phyloP scores from a whole-genome alignment of 208 protist species.

The Trypanosoma cruzi region DNA sequence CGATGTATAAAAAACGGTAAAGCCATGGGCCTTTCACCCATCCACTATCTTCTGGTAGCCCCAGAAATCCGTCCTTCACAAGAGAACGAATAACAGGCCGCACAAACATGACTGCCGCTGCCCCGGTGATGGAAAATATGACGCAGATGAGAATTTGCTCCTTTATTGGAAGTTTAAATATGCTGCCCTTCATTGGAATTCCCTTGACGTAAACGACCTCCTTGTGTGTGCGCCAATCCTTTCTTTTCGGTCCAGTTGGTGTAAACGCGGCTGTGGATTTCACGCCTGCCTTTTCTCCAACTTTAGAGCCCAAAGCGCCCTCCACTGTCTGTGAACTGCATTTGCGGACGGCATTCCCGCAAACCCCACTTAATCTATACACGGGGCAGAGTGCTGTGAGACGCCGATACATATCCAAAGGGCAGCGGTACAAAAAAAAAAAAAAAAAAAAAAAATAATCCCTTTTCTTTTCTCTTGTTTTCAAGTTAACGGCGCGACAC shows the following conservation, averaged over 20 bases:
- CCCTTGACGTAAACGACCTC: slow-evolving; percentile 84
- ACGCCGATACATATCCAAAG: slow-evolving; percentile 31
- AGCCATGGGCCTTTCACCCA: slow-evolving; percentile 86
- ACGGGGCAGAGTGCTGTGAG: slow-evolving; percentile 1
- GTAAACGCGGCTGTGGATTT: slow-evolving; percentile 22
- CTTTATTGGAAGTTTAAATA: slow-evolving; percentile 73
- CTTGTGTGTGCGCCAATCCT: slow-evolving; percentile 81
- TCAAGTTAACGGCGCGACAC: background rate
- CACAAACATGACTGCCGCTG: slow-evolving; percentile 65
- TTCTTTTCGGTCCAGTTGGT: slow-evolving; percentile 46
- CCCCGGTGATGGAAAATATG: slow-evolving; percentile 81
- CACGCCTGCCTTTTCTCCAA: slow-evolving; percentile 24
- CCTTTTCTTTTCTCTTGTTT: background rate
- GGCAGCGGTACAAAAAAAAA: too few relatives aligned
- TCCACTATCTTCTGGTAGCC: slow-evolving; percentile 66
- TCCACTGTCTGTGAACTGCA: slow-evolving; percentile 33
- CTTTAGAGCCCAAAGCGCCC: slow-evolving; percentile 24
- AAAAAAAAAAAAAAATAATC: background rate
- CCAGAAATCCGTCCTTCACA: slow-evolving; percentile 75
- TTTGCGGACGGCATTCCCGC: slow-evolving; percentile 2
- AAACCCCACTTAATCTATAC: slow-evolving; percentile 21
- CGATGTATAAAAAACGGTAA: slow-evolving; percentile 74
- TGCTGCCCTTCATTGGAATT: slow-evolving; percentile 69
- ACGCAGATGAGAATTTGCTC: slow-evolving; percentile 85
- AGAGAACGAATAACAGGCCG: slow-evolving; percentile 74